Conservation (phyloP, 2,329 filamentous ascomycete genomes). For the Lanzia echinophila region DNA sequence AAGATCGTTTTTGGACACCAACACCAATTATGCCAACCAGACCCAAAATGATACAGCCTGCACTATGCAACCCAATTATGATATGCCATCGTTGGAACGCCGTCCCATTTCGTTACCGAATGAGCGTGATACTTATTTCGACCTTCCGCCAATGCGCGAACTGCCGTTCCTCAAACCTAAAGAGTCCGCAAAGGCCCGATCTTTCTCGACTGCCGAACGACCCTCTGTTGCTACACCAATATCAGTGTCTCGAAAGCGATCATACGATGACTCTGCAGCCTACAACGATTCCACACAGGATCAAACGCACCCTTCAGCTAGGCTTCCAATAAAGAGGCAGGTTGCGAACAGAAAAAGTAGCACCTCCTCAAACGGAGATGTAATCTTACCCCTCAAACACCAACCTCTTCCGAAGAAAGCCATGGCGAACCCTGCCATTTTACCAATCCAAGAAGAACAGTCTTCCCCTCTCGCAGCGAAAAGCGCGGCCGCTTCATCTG, state of each 20-base stretch:
- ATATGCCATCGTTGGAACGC: neutral
- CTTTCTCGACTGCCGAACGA: neutral
- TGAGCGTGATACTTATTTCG: slow-evolving; percentile 1
- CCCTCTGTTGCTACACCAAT: neutral
- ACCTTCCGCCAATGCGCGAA: slow-evolving; percentile 20
- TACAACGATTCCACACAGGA: too few species aligned
- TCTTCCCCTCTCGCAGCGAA: slow-evolving; percentile 19
- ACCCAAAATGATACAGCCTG: neutral
- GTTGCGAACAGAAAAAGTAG: neutral
- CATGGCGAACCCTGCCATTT: neutral
- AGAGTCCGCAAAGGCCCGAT: neutral
- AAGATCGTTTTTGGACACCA: too few species aligned
- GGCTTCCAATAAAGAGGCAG: neutral
- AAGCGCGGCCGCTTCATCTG: slow-evolving; percentile 13
- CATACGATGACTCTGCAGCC: neutral
- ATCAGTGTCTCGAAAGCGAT: neutral
- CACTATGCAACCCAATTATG: neutral
- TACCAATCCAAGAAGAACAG: slow-evolving; percentile 8
- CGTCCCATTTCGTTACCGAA: slow-evolving; percentile 1
- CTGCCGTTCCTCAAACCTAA: slow-evolving; percentile 23
- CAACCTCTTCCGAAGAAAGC: neutral
- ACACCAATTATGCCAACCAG: neutral
- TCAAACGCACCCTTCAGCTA: neutral
- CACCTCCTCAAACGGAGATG: too few species aligned
- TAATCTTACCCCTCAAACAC: neutral